A percentile compares a stretch with the other conserved stretches of the same genome.
Conservation (phyloP, 2,329 filamentous ascomycete species). For the Trichoderma citrinoviride region DNA sequence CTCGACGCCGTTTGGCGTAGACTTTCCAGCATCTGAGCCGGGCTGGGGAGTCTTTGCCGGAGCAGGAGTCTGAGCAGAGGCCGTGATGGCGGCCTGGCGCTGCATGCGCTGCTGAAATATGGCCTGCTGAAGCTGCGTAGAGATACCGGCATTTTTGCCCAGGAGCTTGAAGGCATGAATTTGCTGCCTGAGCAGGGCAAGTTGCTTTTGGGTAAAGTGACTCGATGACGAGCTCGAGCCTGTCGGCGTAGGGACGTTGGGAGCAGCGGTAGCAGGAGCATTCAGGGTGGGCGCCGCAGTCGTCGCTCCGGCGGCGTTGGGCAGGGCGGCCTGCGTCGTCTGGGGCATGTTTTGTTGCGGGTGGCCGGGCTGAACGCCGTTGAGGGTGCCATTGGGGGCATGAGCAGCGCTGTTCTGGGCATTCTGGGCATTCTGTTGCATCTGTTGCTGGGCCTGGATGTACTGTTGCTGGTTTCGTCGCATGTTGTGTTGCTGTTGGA, state of each 20-base stretch:
- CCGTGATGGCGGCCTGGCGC: conserved; percentile 51
- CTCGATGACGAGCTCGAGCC: conserved; percentile 40
- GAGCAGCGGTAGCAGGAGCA: conserved; percentile 34
- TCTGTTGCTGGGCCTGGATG: conserved; percentile 40
- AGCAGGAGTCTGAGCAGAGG: conserved; percentile 41
- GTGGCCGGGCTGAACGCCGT: conserved; percentile 46
- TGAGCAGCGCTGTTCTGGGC: conserved; percentile 47
- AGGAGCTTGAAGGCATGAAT: conserved; percentile 90
- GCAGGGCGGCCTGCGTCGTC: conserved; percentile 31
- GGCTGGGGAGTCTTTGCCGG: conserved; percentile 33
- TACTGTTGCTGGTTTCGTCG: conserved; percentile 47
- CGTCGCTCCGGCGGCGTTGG: conserved; percentile 38
- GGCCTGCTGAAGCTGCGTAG: conserved; percentile 73
- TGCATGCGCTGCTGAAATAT: conserved; percentile 74
- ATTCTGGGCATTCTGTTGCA: conserved; percentile 43
- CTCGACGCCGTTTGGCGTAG: conserved; percentile 39
- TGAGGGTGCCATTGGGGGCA: conserved; percentile 52
- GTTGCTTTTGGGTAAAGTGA: conserved; percentile 75
- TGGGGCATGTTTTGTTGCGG: conserved; percentile 40
- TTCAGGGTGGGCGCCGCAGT: conserved; percentile 39
- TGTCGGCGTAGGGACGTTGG: conserved; percentile 35
- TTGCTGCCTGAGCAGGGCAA: conserved; percentile 75
- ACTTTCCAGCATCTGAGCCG: conserved; percentile 38
- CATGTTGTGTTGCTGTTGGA: conserved; percentile 65
- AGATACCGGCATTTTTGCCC: conserved; percentile 81